Percentiles rank a stretch among this genome's conserved stretches.
These are phyloP conservation scores for Phanerochaete sordida DNA, from an alignment of 768 basidiomycete genomes.

Conservation along the genomic window DNA sequence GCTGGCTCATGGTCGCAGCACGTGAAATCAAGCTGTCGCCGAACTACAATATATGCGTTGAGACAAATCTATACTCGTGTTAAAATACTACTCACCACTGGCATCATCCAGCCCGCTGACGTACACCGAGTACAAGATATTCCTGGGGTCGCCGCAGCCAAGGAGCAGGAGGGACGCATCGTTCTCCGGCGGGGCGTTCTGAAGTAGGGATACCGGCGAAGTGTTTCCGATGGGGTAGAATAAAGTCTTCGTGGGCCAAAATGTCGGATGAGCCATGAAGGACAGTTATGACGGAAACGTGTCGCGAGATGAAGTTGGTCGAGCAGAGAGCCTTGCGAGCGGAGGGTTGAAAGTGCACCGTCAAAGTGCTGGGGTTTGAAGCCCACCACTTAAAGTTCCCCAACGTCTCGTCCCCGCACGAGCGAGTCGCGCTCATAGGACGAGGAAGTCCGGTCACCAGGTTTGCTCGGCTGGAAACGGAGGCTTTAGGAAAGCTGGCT, in stretches of 20 bases:
- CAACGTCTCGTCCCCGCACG: no score
- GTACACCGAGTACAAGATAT: slow-evolving; percentile 47
- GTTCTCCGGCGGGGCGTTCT: slow-evolving; percentile 43
- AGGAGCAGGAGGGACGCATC: slow-evolving; percentile 46
- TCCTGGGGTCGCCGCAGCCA: slow-evolving; percentile 56
- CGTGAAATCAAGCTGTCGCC: slow-evolving; percentile 38
- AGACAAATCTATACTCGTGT: not conserved
- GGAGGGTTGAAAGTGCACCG: no score
- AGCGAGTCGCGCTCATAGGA: no score
- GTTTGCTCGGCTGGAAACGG: no score
- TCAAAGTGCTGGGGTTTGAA: no score
- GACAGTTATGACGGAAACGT: no score
- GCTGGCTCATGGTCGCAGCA: slow-evolving; percentile 50
- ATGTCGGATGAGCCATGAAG: slow-evolving; percentile 44
- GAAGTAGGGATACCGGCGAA: slow-evolving; percentile 45
- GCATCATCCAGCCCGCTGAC: slow-evolving; percentile 17
- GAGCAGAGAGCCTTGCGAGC: no score
- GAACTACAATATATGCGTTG: not conserved
- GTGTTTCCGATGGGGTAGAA: slow-evolving; percentile 65
- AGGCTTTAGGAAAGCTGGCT: no score
- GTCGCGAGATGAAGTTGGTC: no score
- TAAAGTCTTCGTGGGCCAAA: slow-evolving; percentile 40
- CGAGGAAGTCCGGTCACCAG: no score
- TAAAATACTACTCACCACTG: slow-evolving; percentile 19
- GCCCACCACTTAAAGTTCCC: no score